Evolutionary conservation across 1,284 basidiomycete genomes (phyloP), one percentile per base, ranked within the genome.

Genomic region (Tranzscheliella williamsii): DNA sequence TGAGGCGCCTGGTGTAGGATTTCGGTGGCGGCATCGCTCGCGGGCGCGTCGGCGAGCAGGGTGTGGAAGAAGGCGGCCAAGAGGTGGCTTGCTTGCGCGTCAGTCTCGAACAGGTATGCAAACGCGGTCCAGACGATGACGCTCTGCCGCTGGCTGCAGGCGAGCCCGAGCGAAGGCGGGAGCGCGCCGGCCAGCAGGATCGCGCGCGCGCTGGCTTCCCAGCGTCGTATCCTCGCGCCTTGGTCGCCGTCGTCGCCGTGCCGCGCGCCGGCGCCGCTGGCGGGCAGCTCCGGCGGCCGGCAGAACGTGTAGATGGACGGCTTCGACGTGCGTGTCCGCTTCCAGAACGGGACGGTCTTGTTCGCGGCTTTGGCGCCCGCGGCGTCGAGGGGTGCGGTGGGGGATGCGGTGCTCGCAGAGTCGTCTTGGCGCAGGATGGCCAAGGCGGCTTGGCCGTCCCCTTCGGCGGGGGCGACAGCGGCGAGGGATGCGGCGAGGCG

Each of bases 61-160:
- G 38, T 31, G 8, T 16, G 32, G 16, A 62, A 43, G 33, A 62
- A 32, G 4, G 37, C 24, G 7, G 27, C 44, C 15, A 34, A 38
- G 17, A 46, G 44, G 0, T 32, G 29, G 26, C 33, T 47, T 15
- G 38, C 36, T 18, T 44, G 21, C 18, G 23, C 38, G n/a, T 50
- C 35, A 8, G 22, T 36, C 31, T 55, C 52, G 7, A 62, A 33
- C 11, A 55, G 21, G 23, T 20, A 44, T 4, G 51, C 36, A 20
- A 62, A 37, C 16, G 43, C 43, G 1, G 39, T 36, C 52, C 58
- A 52, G 13, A 50, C 36, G n/a, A 62, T 21, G n/a, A 62, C 37
- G n/a, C 51, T 42, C 2, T 40, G n/a, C 17, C 55, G 29, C 8
- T 55, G 38, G 7, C 22, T 30, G 3, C 31, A 24, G 31, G 37